phyloP scores from a whole-genome alignment of 169 alveolate genomes.

The Plasmodium relictum region DNA sequence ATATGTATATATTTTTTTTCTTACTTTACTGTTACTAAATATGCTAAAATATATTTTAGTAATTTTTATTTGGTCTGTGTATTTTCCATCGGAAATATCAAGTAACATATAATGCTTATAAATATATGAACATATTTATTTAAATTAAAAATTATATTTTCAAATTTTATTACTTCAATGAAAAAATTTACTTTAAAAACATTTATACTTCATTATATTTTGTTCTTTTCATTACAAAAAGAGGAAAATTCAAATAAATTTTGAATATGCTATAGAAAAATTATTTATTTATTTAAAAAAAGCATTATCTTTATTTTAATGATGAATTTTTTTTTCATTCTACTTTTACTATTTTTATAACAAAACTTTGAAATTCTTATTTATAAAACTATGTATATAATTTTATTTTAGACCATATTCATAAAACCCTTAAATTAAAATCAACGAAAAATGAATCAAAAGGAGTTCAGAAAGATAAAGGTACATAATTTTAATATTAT shows the following conservation, averaged over 20 bases:
- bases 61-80: neutral
- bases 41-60: slow-evolving; percentile 2
- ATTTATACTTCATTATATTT: neutral
- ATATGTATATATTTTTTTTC: neutral
- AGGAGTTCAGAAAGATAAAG: neutral
- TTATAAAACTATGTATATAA: neutral
- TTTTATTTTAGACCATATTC: neutral
- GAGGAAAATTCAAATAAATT: no score
- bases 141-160: neutral
- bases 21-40: slow-evolving; percentile 1
- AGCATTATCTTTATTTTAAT: no score
- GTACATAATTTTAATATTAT: neutral
- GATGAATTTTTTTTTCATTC: no score
- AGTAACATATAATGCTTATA: neutral
- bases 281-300: no score
- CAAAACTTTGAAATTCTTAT: neutral
- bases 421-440: neutral
- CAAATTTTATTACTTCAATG: neutral
- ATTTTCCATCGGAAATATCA: slow-evolving; percentile 5
- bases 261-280: no score
- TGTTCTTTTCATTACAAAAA: neutral
- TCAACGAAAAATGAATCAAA: neutral
- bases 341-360: no score
- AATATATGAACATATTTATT: neutral
- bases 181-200: neutral